Evolutionary conservation across 129 eudicot genomes (phyloP).

Genomic region (Mikania micrantha): DNA sequence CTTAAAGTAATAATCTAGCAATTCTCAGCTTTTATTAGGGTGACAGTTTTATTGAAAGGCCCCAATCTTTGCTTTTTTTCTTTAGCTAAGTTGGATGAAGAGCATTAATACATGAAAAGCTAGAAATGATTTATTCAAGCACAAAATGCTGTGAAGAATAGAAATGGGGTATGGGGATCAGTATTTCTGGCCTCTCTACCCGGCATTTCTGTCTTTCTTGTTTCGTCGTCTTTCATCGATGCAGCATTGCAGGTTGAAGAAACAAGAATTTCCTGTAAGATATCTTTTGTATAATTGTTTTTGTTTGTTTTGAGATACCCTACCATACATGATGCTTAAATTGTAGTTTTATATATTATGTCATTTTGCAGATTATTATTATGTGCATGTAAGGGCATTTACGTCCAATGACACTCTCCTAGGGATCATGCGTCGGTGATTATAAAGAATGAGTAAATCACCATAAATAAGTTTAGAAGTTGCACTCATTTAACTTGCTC

Average conservation of each 20-base stretch:
- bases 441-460: too few species aligned
- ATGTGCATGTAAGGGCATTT: not conserved
- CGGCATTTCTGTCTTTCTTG: not conserved
- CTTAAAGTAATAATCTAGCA: not conserved
- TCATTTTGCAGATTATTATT: not conserved
- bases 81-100: not conserved
- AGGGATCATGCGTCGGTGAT: not conserved
- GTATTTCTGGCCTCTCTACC: not conserved
- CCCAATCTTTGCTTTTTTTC: not conserved
- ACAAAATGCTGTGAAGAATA: not conserved
- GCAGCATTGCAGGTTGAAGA: not conserved
- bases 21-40: not conserved
- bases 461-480: not conserved
- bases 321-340: not conserved
- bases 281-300: too few species aligned
- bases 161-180: not conserved
- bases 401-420: not conserved
- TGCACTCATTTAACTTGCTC: not conserved
- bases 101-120: not conserved
- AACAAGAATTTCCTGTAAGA: too few species aligned
- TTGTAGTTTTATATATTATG: not conserved
- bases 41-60: not conserved
- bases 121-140: not conserved
- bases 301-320: too few species aligned
- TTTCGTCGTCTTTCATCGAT: not conserved